phyloP scores from a whole-genome alignment of 1,284 basidiomycete species.

The Pseudomicrostroma phylloplanum region DNA sequence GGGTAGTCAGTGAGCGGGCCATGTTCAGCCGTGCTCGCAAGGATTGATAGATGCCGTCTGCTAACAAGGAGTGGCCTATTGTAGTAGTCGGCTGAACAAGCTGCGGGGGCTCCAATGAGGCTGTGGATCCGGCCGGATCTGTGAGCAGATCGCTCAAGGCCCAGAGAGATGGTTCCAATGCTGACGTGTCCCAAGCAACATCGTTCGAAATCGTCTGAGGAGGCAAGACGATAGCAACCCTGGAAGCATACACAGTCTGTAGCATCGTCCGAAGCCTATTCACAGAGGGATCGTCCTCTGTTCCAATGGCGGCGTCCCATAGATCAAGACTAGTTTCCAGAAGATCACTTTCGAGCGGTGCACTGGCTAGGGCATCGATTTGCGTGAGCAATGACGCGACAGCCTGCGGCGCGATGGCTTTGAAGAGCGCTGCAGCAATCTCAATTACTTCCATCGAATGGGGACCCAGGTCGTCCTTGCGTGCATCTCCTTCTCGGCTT shows the following conservation, averaged over 20 bases:
- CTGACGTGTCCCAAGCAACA: not conserved
- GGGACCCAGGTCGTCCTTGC: no score
- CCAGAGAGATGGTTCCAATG: conserved; percentile 1
- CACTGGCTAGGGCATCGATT: no score
- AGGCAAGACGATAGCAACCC: not conserved
- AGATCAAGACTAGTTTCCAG: no score
- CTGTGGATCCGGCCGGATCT: not conserved
- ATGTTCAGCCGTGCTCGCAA: not conserved
- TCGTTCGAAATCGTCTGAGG: not conserved
- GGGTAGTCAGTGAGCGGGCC: not conserved
- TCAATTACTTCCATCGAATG: no score
- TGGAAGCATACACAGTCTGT: not conserved
- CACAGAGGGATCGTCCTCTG: no score
- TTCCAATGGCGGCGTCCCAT: no score
- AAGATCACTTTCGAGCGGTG: no score
- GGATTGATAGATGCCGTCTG: not conserved
- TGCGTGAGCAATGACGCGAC: no score
- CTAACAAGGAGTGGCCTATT: not conserved
- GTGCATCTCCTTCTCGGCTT: no score
- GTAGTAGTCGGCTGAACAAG: not conserved
- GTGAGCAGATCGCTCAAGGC: conserved; percentile 1
- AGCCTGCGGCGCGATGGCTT: no score
- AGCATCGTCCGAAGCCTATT: no score
- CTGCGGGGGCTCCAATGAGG: not conserved
- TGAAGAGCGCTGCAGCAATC: no score